Evolutionary conservation across 2,329 filamentous ascomycete species (phyloP).

Genomic region (Pseudogymnoascus sp.): DNA sequence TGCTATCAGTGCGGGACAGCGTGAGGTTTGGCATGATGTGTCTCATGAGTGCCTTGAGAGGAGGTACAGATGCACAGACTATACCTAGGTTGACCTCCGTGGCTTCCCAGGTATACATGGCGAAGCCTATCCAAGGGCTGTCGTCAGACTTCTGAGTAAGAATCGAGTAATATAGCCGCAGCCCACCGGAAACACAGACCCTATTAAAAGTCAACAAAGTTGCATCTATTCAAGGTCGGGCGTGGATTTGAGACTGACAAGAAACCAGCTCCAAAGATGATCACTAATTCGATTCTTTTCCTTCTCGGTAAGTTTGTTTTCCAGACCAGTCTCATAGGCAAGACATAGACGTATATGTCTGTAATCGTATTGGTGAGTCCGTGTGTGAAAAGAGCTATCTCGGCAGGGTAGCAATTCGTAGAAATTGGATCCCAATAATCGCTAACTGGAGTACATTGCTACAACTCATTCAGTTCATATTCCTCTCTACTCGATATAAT

Average conservation of each 20-base stretch:
- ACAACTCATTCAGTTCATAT: not conserved
- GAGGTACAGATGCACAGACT: conserved; percentile 86
- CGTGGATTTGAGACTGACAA: not conserved
- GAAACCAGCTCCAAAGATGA: not conserved
- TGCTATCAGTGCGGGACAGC: not conserved
- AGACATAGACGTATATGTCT: not conserved
- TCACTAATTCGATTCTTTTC: not conserved
- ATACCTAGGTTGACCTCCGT: conserved; percentile 89
- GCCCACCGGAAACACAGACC: not conserved
- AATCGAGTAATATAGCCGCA: not conserved
- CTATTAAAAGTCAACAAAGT: not conserved
- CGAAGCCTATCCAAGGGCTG: not conserved
- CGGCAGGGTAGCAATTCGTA: not conserved
- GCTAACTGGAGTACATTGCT: not conserved
- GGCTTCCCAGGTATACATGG: conserved; percentile 56
- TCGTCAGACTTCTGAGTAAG: not conserved
- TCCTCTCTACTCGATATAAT: not conserved
- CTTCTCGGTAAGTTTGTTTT: not conserved
- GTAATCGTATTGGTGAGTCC: not conserved
- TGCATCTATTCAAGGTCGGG: not conserved
- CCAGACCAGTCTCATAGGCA: not conserved
- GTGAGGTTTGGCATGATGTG: conserved; percentile 13
- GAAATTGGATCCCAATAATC: not conserved
- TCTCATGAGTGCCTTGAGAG: conserved; percentile 75
- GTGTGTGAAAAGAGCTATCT: not conserved